phyloP scores from a whole-genome alignment of 805 yeast genomes.

The Candida incommunis region DNA sequence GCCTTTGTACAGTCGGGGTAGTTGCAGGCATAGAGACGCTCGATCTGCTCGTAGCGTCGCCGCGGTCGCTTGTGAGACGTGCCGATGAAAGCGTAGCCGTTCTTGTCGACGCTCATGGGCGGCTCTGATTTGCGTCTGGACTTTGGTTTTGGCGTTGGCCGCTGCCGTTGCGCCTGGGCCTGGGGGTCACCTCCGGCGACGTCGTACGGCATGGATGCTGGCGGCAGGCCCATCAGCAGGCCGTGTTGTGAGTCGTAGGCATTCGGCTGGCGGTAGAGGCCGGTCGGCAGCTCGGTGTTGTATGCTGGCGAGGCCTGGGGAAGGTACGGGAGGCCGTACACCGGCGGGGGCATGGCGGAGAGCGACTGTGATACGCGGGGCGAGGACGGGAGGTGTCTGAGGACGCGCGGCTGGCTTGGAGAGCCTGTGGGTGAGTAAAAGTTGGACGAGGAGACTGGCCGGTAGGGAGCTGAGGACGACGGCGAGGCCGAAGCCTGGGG shows the following conservation, averaged over 20 bases:
- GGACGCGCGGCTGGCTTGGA: neutral
- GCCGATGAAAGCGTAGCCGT: neutral
- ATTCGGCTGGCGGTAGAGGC: neutral
- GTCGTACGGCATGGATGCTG: neutral
- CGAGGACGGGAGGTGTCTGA: neutral
- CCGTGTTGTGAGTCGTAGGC: neutral
- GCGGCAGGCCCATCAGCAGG: neutral
- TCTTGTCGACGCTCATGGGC: neutral
- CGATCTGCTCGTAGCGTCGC: constrained; percentile 40
- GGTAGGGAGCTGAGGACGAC: neutral
- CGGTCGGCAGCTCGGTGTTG: neutral
- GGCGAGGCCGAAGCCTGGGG: neutral
- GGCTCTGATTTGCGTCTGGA: neutral
- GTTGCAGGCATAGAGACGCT: constrained; percentile 37
- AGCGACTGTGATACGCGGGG: neutral
- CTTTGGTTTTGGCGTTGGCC: neutral
- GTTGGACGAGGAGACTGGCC: neutral
- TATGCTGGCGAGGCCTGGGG: neutral
- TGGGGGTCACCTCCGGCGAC: neutral
- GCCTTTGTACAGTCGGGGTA: constrained; percentile 35
- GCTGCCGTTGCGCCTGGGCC: neutral
- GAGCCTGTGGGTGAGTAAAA: neutral
- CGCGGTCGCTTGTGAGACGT: constrained; percentile 30
- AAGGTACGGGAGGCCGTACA: neutral
- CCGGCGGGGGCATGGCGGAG: neutral